Conservation (phyloP, 2,329 filamentous ascomycete genomes). For the Huntiella abstrusa region DNA sequence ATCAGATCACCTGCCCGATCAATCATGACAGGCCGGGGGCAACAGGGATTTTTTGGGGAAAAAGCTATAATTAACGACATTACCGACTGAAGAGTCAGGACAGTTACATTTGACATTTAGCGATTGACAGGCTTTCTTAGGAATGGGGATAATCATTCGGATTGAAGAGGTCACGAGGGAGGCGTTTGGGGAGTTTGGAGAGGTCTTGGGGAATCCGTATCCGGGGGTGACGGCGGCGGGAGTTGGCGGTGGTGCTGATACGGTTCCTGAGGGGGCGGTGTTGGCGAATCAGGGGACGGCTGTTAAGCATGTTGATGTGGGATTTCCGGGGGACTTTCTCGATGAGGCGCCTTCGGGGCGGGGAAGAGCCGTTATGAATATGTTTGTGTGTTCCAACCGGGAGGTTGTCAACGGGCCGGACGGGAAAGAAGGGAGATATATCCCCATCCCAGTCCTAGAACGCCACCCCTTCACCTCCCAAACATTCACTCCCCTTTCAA, state of each 20-base stretch:
- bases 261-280: too few species aligned
- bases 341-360: constrained; percentile 39
- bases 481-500: constrained; percentile 66
- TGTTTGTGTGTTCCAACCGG: constrained; percentile 57
- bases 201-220: constrained; percentile 58
- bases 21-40: too few species aligned
- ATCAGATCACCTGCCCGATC: too few species aligned
- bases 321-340: constrained; percentile 55
- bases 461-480: constrained; percentile 88
- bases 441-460: constrained; percentile 57
- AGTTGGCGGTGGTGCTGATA: too few species aligned
- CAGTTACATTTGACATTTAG: too few species aligned
- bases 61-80: too few species aligned
- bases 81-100: too few species aligned
- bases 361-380: constrained; percentile 51
- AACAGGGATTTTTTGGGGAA: too few species aligned
- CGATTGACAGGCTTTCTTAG: too few species aligned
- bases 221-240: constrained; percentile 22
- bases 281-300: constrained; percentile 74
- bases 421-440: constrained; percentile 18
- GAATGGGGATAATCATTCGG: too few species aligned
- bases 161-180: constrained; percentile 26
- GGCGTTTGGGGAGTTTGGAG: constrained; percentile 63
- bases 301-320: constrained; percentile 68
- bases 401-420: constrained; percentile 12